Conservation (phyloP, 768 basidiomycete genomes). For the Lactarius vividus region DNA sequence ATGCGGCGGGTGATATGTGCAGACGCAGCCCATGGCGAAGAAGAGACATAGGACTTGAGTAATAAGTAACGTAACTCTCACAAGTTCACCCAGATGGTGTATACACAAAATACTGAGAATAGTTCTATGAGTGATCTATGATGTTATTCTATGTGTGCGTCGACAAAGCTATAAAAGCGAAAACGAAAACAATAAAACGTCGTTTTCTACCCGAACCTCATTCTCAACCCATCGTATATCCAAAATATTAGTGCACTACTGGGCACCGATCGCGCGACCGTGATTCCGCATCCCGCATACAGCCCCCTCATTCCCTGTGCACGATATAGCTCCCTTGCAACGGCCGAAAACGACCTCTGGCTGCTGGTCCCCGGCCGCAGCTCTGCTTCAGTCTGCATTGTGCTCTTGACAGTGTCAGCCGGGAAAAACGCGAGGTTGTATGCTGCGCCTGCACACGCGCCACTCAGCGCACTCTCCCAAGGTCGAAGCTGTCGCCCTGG, state of each 20-base stretch:
- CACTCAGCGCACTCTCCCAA: slow-evolving; percentile 83
- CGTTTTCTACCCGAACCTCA: slow-evolving; percentile 44
- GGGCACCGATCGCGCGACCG: slow-evolving; percentile 78
- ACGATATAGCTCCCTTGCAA: slow-evolving; percentile 63
- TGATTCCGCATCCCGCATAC: slow-evolving; percentile 93
- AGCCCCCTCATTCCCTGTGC: slow-evolving; percentile 77
- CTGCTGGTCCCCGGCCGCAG: slow-evolving; percentile 51
- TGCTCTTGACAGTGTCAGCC: slow-evolving; percentile 90
- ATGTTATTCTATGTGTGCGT: slow-evolving; percentile 5
- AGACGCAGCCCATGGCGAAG: slow-evolving; percentile 1
- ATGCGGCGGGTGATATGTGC: neutral
- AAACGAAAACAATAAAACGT: neutral
- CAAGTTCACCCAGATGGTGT: neutral
- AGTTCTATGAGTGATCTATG: neutral
- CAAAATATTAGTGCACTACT: slow-evolving; percentile 92
- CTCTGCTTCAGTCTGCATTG: slow-evolving; percentile 93
- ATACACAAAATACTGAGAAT: neutral
- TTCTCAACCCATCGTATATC: slow-evolving; percentile 79
- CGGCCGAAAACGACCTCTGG: slow-evolving; percentile 52
- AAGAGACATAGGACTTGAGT: slow-evolving; percentile 10
- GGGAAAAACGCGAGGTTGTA: slow-evolving; percentile 93
- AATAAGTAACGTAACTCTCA: neutral
- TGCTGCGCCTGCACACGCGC: slow-evolving; percentile 80
- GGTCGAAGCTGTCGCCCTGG: slow-evolving; percentile 37
- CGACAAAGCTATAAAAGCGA: slow-evolving; percentile 1